These are phyloP conservation scores for Cinnamomum micranthum DNA, from an alignment of 164 flowering plant species.

Conservation along the genomic window DNA sequence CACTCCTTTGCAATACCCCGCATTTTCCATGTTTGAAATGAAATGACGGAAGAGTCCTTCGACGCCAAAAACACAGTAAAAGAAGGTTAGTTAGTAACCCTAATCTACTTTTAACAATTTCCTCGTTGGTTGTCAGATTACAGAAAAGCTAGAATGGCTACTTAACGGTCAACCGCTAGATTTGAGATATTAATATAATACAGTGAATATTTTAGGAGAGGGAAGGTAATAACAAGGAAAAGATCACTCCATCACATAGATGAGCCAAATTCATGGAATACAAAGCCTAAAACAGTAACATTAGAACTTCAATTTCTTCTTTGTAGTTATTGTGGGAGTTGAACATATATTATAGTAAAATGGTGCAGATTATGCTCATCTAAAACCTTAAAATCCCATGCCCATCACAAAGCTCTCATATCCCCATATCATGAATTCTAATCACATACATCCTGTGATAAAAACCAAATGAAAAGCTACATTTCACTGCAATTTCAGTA, in stretches of 20 bases:
- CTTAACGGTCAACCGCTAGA: neutral
- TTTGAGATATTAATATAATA: neutral
- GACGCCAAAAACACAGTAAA: too few species aligned
- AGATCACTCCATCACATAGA: neutral
- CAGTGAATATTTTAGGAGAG: neutral
- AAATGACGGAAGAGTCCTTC: too few species aligned
- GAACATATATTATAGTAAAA: neutral
- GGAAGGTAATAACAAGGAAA: neutral
- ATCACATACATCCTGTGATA: neutral
- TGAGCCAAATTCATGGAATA: neutral
- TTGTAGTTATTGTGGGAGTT: neutral
- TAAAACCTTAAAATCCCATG: neutral
- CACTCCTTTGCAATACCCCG: too few species aligned
- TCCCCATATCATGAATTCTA: neutral
- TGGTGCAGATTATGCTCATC: neutral
- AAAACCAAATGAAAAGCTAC: neutral
- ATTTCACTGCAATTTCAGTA: neutral
- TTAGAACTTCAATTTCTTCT: neutral
- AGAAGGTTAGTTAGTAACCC: too few species aligned
- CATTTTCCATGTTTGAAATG: too few species aligned
- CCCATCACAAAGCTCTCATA: neutral
- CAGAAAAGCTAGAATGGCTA: too few species aligned
- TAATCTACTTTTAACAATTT: too few species aligned
- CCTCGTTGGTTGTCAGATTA: too few species aligned
- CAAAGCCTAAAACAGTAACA: neutral